Base-by-base conservation (phyloP, 2,329 filamentous ascomycete species). In the Plenodomus tracheiphilus region DNA sequence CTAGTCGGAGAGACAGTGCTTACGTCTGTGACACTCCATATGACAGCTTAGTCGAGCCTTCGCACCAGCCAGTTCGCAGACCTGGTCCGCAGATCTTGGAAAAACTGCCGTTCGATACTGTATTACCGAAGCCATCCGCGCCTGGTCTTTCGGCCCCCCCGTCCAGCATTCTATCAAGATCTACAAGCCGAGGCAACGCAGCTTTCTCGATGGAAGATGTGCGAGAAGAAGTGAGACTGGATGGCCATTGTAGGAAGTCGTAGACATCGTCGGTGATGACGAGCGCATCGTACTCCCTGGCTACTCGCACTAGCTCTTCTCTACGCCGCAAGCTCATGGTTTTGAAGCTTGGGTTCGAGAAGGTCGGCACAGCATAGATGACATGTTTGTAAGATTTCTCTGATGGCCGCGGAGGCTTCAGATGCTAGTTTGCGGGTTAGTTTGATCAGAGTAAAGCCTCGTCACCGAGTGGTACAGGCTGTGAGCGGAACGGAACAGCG, bases 251-350 rank as follows among this genome's bases (percentile, higher is more conserved):
- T 4, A 97, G 79, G 58, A 93, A 87, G 70, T 97, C 93, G 68
- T 99, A 99, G 9, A 97, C 91, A 70, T 99, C 94, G 74, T 97
- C 93, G 41, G 84, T 84, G 21, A 97, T 80, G 46, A 97, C 74
- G n/a, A 97, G 80, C 6, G 89, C 90, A 69, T 97, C 86, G 68
- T 87, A 84, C 49, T 85, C 78, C 47, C 93, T 81, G 0, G 93
- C 93, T 6, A 97, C 73, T n/a, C 77, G 76, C 19, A 97, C 85
- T 3, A 97, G 79, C 10, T 77, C 77, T 54, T 85, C 75, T 3
- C 94, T 82, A 21, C 87, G 82, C 16, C 73, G 68, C 3, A 91
- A 71, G 13, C 86, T 85, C 85, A 95, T 93, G 2, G 89, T 91
- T 65, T 87, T 87, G 22, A 87, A 90, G 0, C 88, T 91, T 0